Evolutionary conservation across 106 monocot genomes (phyloP).

Genomic region (Dioscorea zingiberensis): DNA sequence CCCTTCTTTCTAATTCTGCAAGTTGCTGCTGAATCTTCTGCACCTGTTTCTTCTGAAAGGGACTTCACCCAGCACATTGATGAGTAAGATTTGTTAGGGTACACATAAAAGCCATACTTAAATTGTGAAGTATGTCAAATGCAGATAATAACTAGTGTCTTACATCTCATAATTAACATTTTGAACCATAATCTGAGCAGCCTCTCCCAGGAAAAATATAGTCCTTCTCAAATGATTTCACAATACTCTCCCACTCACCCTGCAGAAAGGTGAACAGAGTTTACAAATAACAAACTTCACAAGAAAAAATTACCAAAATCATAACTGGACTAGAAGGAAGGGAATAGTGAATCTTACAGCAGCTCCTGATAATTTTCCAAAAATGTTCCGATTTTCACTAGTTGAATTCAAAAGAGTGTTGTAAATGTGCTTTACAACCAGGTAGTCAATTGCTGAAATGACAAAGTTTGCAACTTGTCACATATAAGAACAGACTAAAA

Average conservation of each 20-base stretch:
- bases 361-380: conserved; percentile 87
- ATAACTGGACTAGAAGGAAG: neutral
- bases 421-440: conserved; percentile 73
- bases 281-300: too few species aligned
- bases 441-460: conserved; percentile 58
- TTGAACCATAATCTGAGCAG: conserved; percentile 88
- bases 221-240: conserved; percentile 82
- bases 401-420: conserved; percentile 60
- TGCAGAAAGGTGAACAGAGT: conserved; percentile 18
- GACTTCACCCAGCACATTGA: conserved; percentile 46
- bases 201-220: conserved; percentile 93
- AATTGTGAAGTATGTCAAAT: neutral
- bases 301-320: conserved; percentile 3
- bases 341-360: conserved; percentile 48
- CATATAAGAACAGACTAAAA: too few species aligned
- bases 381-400: conserved; percentile 80
- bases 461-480: too few species aligned
- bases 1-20: conserved; percentile 84
- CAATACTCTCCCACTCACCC: conserved; percentile 95
- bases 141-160: conserved; percentile 11
- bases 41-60: conserved; percentile 86
- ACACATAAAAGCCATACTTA: neutral
- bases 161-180: conserved; percentile 99
- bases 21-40: conserved; percentile 94
- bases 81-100: conserved; percentile 13